phyloP scores from a whole-genome alignment of 331 rosid species.

The Malus hybrid region DNA sequence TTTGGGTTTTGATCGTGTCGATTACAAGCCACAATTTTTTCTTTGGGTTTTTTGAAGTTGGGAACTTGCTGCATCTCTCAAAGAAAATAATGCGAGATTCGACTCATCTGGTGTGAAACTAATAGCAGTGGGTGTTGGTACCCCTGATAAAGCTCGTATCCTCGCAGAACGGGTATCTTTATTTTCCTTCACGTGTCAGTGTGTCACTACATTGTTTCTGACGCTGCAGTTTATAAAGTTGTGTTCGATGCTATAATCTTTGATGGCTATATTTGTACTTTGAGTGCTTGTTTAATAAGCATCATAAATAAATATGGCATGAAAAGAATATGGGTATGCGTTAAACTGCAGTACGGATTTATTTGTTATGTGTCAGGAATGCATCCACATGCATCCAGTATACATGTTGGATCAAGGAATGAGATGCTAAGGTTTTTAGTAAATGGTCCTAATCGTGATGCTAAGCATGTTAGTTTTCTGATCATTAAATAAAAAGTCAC shows the following conservation, averaged over 20 bases:
- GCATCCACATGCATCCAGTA: not conserved
- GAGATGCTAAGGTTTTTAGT: not conserved
- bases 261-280: not conserved
- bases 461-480: not conserved
- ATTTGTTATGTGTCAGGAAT: not conserved
- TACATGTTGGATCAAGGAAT: not conserved
- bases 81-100: slow-evolving; percentile 56
- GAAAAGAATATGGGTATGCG: not conserved
- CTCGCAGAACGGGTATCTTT: slow-evolving; percentile 64
- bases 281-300: not conserved
- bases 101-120: slow-evolving; percentile 74
- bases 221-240: slow-evolving; percentile 7
- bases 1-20: too few species aligned
- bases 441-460: not conserved
- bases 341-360: not conserved
- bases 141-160: slow-evolving; percentile 70
- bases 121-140: slow-evolving; percentile 70
- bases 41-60: slow-evolving; percentile 40
- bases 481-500: not conserved
- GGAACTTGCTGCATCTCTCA: slow-evolving; percentile 81
- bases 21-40: too few species aligned
- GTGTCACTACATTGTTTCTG: slow-evolving; percentile 5
- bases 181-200: not conserved
- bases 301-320: not conserved
- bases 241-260: not conserved